These are phyloP conservation scores for Penicillium sp. DNA, from an alignment of 2,329 filamentous ascomycete genomes.

Conservation along the genomic window DNA sequence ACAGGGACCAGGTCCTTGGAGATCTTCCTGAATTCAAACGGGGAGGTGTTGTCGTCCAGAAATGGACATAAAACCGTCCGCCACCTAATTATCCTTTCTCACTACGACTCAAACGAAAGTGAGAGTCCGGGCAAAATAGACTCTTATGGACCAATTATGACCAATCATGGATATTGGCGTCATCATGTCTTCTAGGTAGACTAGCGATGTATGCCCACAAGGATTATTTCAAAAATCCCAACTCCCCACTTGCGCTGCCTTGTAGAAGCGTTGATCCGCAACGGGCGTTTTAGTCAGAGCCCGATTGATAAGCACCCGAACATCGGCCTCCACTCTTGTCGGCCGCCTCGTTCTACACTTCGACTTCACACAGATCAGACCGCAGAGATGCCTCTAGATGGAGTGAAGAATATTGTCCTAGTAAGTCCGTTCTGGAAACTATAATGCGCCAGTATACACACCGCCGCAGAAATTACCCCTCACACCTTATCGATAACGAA, in stretches of 20 bases:
- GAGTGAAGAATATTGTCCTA: slow-evolving; percentile 45
- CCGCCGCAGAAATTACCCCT: slow-evolving; percentile 14
- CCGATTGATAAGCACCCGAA: slow-evolving; percentile 28
- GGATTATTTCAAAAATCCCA: neutral
- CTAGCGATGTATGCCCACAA: neutral
- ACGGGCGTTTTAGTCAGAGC: slow-evolving; percentile 17
- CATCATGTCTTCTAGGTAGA: slow-evolving; percentile 4
- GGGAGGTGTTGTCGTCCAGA: slow-evolving; percentile 52
- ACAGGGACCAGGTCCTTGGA: slow-evolving; percentile 49
- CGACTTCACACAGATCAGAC: neutral
- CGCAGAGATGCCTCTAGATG: slow-evolving; percentile 40
- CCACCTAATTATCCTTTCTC: neutral
- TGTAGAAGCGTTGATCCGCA: slow-evolving; percentile 3
- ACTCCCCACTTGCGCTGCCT: neutral
- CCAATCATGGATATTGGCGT: neutral
- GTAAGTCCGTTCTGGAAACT: slow-evolving; percentile 25
- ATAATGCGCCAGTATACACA: neutral
- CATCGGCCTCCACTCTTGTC: slow-evolving; percentile 20
- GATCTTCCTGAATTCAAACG: slow-evolving; percentile 52
- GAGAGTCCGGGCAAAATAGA: slow-evolving; percentile 5
- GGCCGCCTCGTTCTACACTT: slow-evolving; percentile 1
- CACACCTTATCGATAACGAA: slow-evolving; percentile 42
- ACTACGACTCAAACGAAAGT: slow-evolving; percentile 5
- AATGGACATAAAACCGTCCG: slow-evolving; percentile 38
- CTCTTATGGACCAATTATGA: slow-evolving; percentile 1